Evolutionary conservation across 78 protist genomes (phyloP).

Genomic region (Planoprotostelium fungivorum): DNA sequence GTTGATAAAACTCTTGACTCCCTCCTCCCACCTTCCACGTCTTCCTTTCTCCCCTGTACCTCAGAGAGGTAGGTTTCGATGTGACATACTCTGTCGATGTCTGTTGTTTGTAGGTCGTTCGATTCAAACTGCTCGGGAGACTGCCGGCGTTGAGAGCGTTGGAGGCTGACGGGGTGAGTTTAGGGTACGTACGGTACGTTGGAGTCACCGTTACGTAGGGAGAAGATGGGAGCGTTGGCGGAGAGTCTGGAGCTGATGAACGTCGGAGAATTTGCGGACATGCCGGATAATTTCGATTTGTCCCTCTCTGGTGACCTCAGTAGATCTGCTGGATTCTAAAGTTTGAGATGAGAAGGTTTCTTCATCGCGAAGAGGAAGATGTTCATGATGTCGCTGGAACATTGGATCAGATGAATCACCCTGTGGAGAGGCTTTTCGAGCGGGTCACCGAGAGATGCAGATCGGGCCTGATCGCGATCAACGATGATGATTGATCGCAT

Average conservation of each 20-base stretch:
- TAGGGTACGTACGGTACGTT: neutral
- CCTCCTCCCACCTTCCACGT: neutral
- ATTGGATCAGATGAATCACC: too few species aligned
- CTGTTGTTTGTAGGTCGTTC: neutral
- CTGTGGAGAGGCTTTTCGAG: too few species aligned
- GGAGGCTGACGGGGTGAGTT: neutral
- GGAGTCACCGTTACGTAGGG: neutral
- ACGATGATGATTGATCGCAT: too few species aligned
- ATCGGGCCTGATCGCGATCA: too few species aligned
- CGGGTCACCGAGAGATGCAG: too few species aligned
- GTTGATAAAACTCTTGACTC: too few species aligned
- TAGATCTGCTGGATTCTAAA: neutral
- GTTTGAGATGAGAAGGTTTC: too few species aligned
- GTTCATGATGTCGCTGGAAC: too few species aligned
- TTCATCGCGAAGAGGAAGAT: too few species aligned
- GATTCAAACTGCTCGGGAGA: neutral
- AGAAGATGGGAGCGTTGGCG: neutral
- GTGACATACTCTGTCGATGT: neutral
- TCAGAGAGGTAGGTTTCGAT: neutral
- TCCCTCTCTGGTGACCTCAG: neutral
- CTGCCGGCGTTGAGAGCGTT: neutral
- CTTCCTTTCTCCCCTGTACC: neutral
- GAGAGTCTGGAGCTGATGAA: neutral
- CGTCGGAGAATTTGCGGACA: neutral
- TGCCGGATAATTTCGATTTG: neutral